A percentile compares a stretch with the other conserved stretches of the same genome.
Conservation (phyloP, 1,284 basidiomycete genomes). For the Puccinia horiana region DNA sequence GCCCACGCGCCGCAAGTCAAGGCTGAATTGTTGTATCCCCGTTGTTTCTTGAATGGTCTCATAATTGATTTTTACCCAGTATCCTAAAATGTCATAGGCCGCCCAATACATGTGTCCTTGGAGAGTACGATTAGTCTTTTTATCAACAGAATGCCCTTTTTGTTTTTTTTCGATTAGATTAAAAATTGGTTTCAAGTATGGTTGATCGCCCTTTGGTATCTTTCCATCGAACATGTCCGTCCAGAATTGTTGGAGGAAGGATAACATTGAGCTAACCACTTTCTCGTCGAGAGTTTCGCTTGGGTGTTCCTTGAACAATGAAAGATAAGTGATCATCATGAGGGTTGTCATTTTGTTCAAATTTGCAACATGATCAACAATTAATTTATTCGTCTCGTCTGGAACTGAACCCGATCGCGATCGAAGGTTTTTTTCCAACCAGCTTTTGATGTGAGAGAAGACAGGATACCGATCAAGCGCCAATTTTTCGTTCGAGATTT, state of each 20-base stretch:
- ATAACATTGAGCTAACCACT: not conserved
- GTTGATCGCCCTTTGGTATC: too few species aligned
- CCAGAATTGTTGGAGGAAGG: not conserved
- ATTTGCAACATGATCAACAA: not conserved
- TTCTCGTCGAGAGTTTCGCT: not conserved
- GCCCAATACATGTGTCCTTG: not conserved
- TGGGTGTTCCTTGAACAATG: not conserved
- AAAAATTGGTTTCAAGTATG: too few species aligned
- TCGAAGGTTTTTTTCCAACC: not conserved
- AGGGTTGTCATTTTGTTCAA: not conserved
- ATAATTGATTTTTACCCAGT: not conserved
- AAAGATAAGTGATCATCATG: conserved; percentile 3
- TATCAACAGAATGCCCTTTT: not conserved
- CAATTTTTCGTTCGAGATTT: not conserved
- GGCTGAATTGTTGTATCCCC: not conserved
- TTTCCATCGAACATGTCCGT: not conserved
- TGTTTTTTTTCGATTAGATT: not conserved
- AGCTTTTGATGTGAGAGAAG: not conserved
- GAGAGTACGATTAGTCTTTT: not conserved
- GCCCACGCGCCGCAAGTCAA: not conserved
- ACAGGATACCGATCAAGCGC: not conserved
- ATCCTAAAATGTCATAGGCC: not conserved
- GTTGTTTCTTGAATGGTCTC: not conserved
- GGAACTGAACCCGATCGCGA: not conserved
- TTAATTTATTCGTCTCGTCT: not conserved